Evolutionary conservation across 495 filamentous ascomycete species (phyloP).

Genomic region (Aspergillus indologenus): DNA sequence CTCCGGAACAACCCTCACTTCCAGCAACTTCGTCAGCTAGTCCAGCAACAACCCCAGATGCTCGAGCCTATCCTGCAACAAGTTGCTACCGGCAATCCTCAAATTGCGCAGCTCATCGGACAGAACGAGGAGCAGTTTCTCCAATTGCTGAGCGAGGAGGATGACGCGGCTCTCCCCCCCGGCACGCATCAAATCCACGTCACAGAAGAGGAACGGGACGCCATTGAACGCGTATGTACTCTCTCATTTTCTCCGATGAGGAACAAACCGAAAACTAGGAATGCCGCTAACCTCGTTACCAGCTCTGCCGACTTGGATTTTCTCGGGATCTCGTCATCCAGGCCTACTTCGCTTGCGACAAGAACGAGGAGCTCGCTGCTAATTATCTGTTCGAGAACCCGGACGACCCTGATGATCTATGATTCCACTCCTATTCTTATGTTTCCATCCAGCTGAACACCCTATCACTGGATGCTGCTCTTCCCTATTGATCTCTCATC

Average conservation of each 20-base stretch:
- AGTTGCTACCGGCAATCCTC: slow-evolving; percentile 91
- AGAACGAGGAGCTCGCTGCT: slow-evolving; percentile 96
- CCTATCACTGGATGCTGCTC: slow-evolving; percentile 6
- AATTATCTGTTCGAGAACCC: slow-evolving; percentile 98
- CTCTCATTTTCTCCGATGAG: background rate
- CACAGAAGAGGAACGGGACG: slow-evolving; percentile 92
- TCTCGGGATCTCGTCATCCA: slow-evolving; percentile 91
- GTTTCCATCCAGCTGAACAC: background rate
- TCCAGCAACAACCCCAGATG: slow-evolving; percentile 97
- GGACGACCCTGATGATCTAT: slow-evolving; percentile 72
- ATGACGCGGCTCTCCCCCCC: slow-evolving; percentile 74
- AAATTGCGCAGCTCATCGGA: slow-evolving; percentile 86
- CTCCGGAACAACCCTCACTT: slow-evolving; percentile 96
- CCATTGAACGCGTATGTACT: slow-evolving; percentile 84
- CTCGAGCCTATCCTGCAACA: slow-evolving; percentile 96
- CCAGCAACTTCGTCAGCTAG: slow-evolving; percentile 93
- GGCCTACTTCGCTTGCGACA: slow-evolving; percentile 98
- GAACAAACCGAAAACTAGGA: background rate
- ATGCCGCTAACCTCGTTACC: slow-evolving; percentile 32
- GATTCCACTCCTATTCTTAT: slow-evolving; percentile 3
- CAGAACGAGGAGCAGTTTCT: slow-evolving; percentile 91
- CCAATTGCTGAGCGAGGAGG: slow-evolving; percentile 78
- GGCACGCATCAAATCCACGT: slow-evolving; percentile 87
- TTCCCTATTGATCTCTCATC: slow-evolving; percentile 14
- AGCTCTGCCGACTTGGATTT: slow-evolving; percentile 91